phyloP scores from a whole-genome alignment of 169 alveolate genomes.

The Plasmodium ovale region DNA sequence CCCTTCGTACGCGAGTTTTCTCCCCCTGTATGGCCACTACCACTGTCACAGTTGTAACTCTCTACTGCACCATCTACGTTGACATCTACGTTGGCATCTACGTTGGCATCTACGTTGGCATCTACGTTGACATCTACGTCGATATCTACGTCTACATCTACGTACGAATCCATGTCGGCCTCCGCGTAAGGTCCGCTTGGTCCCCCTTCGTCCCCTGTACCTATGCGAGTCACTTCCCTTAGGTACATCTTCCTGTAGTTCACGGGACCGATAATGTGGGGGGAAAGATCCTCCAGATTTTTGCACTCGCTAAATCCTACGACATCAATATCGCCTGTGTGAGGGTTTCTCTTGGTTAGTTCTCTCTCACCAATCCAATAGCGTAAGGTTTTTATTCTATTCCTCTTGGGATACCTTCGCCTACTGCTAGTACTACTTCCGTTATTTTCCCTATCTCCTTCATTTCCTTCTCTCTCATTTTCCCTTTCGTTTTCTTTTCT shows the following conservation, averaged over 20 bases:
- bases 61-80: not conserved
- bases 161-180: not conserved
- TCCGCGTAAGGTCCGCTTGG: too few species aligned
- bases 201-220: constrained; percentile 1
- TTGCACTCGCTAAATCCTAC: constrained; percentile 65
- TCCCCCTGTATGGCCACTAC: not conserved
- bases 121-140: not conserved
- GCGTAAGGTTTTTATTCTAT: constrained; percentile 52
- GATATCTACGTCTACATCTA: not conserved
- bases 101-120: not conserved
- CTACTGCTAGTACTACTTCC: not conserved
- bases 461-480: not conserved
- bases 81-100: not conserved
- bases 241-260: constrained; percentile 33
- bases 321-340: constrained; percentile 72
- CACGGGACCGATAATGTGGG: constrained; percentile 66
- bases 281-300: constrained; percentile 43
- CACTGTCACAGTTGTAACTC: not conserved
- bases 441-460: not conserved
- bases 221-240: constrained; percentile 15
- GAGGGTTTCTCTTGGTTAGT: constrained; percentile 44
- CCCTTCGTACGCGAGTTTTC: too few species aligned
- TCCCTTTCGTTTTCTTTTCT: constrained; percentile 19
- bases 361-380: constrained; percentile 76
- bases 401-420: constrained; percentile 60